phyloP scores from a whole-genome alignment of 2,329 filamentous ascomycete genomes.

The Pseudogymnoascus sp. region DNA sequence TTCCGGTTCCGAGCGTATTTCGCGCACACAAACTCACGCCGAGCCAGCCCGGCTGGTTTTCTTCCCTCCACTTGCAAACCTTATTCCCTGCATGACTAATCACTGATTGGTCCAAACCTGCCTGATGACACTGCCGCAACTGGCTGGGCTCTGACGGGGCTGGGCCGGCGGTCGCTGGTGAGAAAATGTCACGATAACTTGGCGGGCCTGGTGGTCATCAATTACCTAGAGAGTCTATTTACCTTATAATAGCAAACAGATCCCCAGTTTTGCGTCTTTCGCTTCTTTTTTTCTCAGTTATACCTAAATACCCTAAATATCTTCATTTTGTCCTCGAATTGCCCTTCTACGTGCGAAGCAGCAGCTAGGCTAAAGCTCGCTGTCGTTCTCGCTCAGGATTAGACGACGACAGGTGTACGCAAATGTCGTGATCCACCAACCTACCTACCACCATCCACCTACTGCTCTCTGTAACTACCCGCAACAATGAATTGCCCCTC shows the following conservation, averaged over 20 bases:
- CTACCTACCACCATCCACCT: neutral
- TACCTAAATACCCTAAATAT: neutral
- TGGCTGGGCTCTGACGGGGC: neutral
- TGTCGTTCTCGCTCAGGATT: neutral
- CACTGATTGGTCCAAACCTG: neutral
- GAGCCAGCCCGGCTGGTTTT: neutral
- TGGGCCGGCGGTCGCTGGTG: neutral
- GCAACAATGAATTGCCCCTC: conserved; percentile 53
- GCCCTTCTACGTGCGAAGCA: neutral
- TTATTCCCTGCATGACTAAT: neutral
- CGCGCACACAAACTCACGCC: neutral
- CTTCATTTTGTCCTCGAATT: neutral
- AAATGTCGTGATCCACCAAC: conserved; percentile 2
- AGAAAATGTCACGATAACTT: conserved; percentile 1
- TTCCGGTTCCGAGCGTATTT: neutral
- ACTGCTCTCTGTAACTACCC: neutral
- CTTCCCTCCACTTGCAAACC: neutral
- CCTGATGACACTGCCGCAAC: neutral
- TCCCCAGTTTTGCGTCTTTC: neutral
- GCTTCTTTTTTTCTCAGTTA: neutral
- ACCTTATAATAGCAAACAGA: neutral
- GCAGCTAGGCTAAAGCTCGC: neutral
- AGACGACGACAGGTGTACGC: neutral
- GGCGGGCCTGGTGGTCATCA: neutral
- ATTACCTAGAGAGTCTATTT: neutral